These are phyloP conservation scores for Trichophyton benhamiae DNA, from an alignment of 2,329 filamentous ascomycete species.

Conservation along the genomic window DNA sequence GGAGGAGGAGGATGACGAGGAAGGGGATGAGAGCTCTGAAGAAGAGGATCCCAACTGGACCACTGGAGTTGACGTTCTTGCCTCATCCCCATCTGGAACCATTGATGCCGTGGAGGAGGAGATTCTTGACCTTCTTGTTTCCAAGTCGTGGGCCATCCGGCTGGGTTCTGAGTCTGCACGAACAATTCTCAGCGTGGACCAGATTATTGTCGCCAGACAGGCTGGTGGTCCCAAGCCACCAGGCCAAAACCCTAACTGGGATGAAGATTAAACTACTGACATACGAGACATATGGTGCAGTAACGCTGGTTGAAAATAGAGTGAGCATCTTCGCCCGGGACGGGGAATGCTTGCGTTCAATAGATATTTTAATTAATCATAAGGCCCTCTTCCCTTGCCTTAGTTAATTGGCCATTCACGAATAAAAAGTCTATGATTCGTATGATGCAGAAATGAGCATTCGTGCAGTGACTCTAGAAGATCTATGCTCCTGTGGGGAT, in stretches of 20 bases:
- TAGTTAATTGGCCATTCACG: neutral
- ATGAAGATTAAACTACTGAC: conserved; percentile 44
- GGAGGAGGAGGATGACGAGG: conserved; percentile 16
- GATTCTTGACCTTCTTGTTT: conserved; percentile 81
- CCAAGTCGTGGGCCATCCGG: conserved; percentile 95
- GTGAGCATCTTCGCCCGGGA: neutral
- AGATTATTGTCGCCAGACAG: conserved; percentile 97
- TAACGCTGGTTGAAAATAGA: neutral
- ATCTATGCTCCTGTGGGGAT: no score
- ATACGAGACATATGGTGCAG: neutral
- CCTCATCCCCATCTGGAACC: conserved; percentile 65
- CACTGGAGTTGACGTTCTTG: conserved; percentile 90
- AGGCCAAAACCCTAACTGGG: conserved; percentile 74
- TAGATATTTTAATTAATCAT: neutral
- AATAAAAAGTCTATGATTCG: neutral
- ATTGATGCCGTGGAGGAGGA: conserved; percentile 77
- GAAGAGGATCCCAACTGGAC: conserved; percentile 72
- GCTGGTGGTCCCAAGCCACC: conserved; percentile 95
- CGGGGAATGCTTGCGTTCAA: neutral
- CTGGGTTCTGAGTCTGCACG: conserved; percentile 88
- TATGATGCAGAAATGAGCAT: neutral
- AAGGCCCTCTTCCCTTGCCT: neutral
- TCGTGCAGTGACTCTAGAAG: no score
- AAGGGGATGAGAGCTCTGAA: conserved; percentile 28
- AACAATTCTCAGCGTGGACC: conserved; percentile 90